Evolutionary conservation across 441 rosid genomes (phyloP).

Genomic region (Geranium incanum): DNA sequence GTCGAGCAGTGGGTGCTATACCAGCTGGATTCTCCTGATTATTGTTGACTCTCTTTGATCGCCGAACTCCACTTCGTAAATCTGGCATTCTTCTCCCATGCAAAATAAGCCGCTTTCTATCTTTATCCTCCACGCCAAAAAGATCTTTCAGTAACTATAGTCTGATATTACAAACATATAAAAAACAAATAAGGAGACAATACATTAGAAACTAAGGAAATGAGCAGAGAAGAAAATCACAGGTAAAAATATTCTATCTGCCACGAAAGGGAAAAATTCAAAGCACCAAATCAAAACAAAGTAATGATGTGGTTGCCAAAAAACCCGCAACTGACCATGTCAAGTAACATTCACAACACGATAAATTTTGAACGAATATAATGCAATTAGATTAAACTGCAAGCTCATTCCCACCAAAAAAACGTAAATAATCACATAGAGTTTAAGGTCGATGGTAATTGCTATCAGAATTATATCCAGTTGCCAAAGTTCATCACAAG

Average conservation of each 20-base stretch:
- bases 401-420: neutral
- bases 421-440: neutral
- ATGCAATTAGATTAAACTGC: neutral
- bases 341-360: neutral
- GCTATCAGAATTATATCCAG: too few species aligned
- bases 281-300: neutral
- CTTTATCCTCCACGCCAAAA: constrained; percentile 14
- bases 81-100: constrained; percentile 43
- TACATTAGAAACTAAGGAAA: neutral
- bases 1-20: constrained; percentile 28
- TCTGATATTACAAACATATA: neutral
- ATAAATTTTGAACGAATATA: neutral
- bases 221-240: neutral
- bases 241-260: neutral
- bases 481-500: neutral
- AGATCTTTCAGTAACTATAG: constrained; percentile 7
- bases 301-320: neutral
- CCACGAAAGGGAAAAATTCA: neutral
- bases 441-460: neutral
- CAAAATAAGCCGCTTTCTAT: constrained; percentile 21
- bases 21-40: constrained; percentile 32
- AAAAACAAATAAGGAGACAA: neutral
- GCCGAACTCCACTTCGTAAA: constrained; percentile 36
- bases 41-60: constrained; percentile 38
- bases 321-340: neutral